phyloP scores from a whole-genome alignment of 2,329 filamentous ascomycete genomes.

The Purpureocillium lavendulum region DNA sequence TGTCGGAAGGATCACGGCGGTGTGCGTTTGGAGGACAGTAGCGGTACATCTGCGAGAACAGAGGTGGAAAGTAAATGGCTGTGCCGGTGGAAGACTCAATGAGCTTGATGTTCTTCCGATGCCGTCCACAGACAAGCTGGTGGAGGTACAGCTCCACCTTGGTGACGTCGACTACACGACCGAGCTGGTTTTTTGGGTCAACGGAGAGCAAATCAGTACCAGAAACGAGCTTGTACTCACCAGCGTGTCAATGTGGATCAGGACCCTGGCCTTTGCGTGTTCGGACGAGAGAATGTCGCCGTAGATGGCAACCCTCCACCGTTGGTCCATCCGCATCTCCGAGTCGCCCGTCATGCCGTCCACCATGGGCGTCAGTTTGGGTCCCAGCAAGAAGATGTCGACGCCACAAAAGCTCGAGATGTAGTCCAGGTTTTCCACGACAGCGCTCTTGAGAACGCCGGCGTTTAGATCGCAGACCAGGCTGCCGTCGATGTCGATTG shows the following conservation, averaged over 20 bases:
- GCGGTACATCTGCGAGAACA: constrained; percentile 84
- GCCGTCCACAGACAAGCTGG: constrained; percentile 84
- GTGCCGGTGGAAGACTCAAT: constrained; percentile 95
- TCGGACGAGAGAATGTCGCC: constrained; percentile 92
- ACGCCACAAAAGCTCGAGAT: constrained; percentile 85
- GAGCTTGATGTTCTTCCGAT: constrained; percentile 93
- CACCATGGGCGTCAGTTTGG: constrained; percentile 74
- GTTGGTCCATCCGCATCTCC: constrained; percentile 78
- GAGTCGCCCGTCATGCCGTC: constrained; percentile 68
- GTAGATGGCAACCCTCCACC: constrained; percentile 88
- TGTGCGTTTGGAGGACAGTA: constrained; percentile 79
- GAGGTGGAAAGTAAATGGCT: constrained; percentile 94
- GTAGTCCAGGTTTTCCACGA: constrained; percentile 78
- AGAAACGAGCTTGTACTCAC: constrained; percentile 33
- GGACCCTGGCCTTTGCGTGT: constrained; percentile 89
- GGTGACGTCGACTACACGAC: constrained; percentile 67
- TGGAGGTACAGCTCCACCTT: constrained; percentile 83
- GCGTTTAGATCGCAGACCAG: constrained; percentile 69
- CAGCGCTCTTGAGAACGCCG: constrained; percentile 63
- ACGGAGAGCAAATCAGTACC: constrained; percentile 8
- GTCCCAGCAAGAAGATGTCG: constrained; percentile 91
- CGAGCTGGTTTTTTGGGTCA: constrained; percentile 45
- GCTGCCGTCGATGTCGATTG: constrained; percentile 86
- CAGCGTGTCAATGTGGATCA: constrained; percentile 96
- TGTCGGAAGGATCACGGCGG: constrained; percentile 76